Conservation (phyloP, 1,284 basidiomycete genomes). For the Chalciporus piperatoides region DNA sequence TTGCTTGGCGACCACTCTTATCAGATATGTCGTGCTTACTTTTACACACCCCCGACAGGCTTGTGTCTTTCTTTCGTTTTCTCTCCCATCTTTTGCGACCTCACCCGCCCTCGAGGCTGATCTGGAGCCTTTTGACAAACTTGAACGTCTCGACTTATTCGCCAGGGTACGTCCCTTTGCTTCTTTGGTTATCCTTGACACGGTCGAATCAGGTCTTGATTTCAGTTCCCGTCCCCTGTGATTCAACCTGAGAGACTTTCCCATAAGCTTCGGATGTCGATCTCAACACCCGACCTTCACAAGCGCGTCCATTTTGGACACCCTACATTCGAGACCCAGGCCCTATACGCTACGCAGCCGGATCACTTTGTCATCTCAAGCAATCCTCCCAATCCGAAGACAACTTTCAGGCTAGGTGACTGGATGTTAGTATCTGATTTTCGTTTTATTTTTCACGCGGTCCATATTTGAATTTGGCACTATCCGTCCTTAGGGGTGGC, state of each 20-base stretch:
- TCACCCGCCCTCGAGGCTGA: constrained; percentile 57
- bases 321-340: constrained; percentile 2
- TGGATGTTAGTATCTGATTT: constrained; percentile 62
- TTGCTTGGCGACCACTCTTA: constrained; percentile 20
- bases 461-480: constrained; percentile 18
- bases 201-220: not conserved
- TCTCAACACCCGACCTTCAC: constrained; percentile 38
- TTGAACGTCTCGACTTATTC: constrained; percentile 44
- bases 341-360: constrained; percentile 2
- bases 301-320: constrained; percentile 15
- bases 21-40: constrained; percentile 20
- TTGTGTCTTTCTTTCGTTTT: constrained; percentile 47
- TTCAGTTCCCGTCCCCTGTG: constrained; percentile 22
- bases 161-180: constrained; percentile 33
- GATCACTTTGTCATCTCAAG: constrained; percentile 57
- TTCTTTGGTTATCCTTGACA: not conserved
- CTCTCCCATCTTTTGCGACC: constrained; percentile 44
- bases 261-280: constrained; percentile 35
- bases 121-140: constrained; percentile 53
- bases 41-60: constrained; percentile 41
- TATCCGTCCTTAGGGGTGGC: constrained; percentile 9
- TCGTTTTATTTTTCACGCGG: not conserved
- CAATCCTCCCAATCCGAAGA: constrained; percentile 74
- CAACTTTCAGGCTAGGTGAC: constrained; percentile 67
- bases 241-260: constrained; percentile 23